Conservation (phyloP, 2,329 filamentous ascomycete species). For the Hymenoscyphus fructigenus region DNA sequence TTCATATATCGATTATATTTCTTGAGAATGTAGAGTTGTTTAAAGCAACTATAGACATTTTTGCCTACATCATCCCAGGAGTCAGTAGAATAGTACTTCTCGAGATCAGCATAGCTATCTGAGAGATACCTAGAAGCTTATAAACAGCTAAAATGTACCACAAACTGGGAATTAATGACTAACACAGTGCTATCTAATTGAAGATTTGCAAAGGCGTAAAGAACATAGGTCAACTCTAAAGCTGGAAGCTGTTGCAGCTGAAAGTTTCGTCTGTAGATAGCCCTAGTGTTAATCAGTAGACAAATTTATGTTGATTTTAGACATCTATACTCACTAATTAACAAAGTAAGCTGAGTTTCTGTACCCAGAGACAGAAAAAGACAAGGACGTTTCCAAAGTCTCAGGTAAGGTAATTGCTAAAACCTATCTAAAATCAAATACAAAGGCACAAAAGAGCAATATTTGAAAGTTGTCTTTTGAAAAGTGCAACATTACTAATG, state of each 20-base stretch:
- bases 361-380: conserved; percentile 1
- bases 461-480: too few relatives aligned
- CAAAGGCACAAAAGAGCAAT: too few relatives aligned
- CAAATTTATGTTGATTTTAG: too few relatives aligned
- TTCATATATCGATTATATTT: conserved; percentile 76
- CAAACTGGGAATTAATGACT: conserved; percentile 26
- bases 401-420: too few relatives aligned
- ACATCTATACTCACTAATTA: conserved; percentile 10
- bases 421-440: too few relatives aligned
- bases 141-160: conserved; percentile 51
- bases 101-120: conserved; percentile 67
- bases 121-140: conserved; percentile 52
- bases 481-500: too few relatives aligned
- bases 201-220: conserved; percentile 81
- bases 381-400: too few relatives aligned
- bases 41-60: conserved; percentile 78
- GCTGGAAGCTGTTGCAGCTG: conserved; percentile 69
- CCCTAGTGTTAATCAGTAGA: conserved; percentile 31
- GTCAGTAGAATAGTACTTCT: conserved; percentile 78
- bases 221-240: conserved; percentile 70
- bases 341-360: conserved; percentile 21
- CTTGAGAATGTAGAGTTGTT: conserved; percentile 77
- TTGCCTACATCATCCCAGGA: conserved; percentile 63
- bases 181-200: conserved; percentile 69
- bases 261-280: conserved; percentile 72